Evolutionary conservation across 176 grass and related monocot genomes (phyloP).

Genomic region (Metroxylon sagu): DNA sequence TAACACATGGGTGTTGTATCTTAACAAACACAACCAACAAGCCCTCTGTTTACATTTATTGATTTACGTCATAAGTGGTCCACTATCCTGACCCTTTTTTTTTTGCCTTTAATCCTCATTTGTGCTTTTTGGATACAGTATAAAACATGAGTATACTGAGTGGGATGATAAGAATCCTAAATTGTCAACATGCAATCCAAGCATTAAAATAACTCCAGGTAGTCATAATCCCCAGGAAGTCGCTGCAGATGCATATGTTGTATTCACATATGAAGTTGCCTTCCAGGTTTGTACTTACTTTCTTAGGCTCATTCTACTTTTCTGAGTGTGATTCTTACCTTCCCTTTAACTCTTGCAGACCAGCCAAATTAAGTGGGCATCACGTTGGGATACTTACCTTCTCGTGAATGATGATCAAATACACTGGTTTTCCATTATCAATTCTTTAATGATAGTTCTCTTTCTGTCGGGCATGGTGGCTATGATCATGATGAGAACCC

Average conservation of each 20-base stretch:
- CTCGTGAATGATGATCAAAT: constrained; percentile 42
- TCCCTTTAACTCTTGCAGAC: constrained; percentile 11
- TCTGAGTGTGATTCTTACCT: constrained; percentile 6
- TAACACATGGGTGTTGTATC: no score
- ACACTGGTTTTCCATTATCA: constrained; percentile 50
- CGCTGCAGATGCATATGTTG: constrained; percentile 14
- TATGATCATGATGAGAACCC: constrained; percentile 49
- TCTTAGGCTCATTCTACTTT: not conserved
- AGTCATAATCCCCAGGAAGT: constrained; percentile 37
- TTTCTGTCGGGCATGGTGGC: constrained; percentile 46
- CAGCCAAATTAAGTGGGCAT: constrained; percentile 44
- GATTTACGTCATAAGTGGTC: not conserved
- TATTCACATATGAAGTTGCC: constrained; percentile 39
- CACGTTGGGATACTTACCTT: constrained; percentile 41
- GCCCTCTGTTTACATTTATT: no score
- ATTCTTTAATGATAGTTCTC: constrained; percentile 46
- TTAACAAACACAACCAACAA: no score
- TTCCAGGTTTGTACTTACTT: constrained; percentile 22
- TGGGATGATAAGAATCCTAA: constrained; percentile 39
- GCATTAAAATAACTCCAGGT: constrained; percentile 28
- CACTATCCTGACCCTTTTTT: not conserved
- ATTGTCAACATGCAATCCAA: constrained; percentile 32
- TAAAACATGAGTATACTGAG: constrained; percentile 30
- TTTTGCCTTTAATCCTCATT: not conserved
- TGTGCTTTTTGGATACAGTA: constrained; percentile 6